phyloP scores from a whole-genome alignment of 192 early-diverging fungal genomes.

The Coemansia aciculifera region DNA sequence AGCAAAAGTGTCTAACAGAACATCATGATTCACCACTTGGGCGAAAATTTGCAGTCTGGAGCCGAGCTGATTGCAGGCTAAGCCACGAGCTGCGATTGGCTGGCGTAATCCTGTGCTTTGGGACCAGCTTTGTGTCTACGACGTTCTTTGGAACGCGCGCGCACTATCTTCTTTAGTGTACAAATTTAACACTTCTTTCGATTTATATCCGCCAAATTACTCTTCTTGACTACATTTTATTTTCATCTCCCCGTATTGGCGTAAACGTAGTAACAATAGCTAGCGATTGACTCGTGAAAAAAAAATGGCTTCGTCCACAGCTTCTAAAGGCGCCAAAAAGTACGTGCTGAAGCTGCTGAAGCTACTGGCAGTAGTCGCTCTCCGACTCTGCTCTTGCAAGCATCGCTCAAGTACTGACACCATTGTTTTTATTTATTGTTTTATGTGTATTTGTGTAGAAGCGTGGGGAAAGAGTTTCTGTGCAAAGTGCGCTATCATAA shows the following conservation, averaged over 20 bases:
- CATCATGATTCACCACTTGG: not conserved
- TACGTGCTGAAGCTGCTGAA: conserved; percentile 2
- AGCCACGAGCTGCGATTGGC: not conserved
- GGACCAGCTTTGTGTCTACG: not conserved
- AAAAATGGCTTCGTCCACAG: conserved; percentile 14
- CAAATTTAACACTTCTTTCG: not conserved
- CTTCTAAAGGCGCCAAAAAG: conserved; percentile 31
- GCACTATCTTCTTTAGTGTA: not conserved
- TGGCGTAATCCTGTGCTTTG: not conserved
- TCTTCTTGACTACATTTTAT: not conserved
- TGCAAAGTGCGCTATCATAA: conserved; percentile 58
- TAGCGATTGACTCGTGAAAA: not conserved
- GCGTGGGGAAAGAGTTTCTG: conserved; percentile 55
- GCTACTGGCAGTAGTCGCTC: not conserved
- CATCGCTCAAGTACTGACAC: not conserved
- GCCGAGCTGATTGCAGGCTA: not conserved
- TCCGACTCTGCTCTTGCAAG: not conserved
- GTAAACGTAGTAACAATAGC: not conserved
- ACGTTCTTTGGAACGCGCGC: not conserved
- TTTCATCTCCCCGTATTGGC: not conserved
- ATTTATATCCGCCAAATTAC: not conserved
- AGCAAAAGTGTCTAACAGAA: not conserved
- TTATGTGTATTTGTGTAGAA: conserved; percentile 15
- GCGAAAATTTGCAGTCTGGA: not conserved
- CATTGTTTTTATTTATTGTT: not conserved